These are phyloP conservation scores for Xylaria palmicola DNA, from an alignment of 495 filamentous ascomycete genomes.

Conservation along the genomic window DNA sequence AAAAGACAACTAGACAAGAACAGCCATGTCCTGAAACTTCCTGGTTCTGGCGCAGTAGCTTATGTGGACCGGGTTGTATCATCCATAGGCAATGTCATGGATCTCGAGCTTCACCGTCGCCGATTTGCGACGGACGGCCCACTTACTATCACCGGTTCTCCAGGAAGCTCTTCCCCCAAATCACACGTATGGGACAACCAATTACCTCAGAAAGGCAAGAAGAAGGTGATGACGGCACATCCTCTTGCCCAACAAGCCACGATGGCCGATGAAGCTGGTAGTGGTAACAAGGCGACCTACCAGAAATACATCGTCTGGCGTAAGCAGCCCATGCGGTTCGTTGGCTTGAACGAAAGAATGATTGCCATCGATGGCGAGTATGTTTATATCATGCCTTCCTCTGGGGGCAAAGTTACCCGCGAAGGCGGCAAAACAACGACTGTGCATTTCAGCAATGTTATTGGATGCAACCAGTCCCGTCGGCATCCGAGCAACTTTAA, in stretches of 20 bases:
- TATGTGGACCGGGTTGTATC: conserved; percentile 82
- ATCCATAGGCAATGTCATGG: conserved; percentile 76
- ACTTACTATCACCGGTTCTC: conserved; percentile 72
- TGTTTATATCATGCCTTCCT: conserved; percentile 84
- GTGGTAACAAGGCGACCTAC: conserved; percentile 56
- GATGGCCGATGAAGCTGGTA: conserved; percentile 67
- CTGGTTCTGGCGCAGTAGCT: conserved; percentile 78
- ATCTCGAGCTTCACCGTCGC: conserved; percentile 84
- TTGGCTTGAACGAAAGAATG: conserved; percentile 77
- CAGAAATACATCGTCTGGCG: conserved; percentile 89
- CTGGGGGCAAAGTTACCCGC: conserved; percentile 53
- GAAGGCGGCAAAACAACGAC: conserved; percentile 79
- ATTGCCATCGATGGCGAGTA: conserved; percentile 93
- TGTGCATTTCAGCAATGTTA: conserved; percentile 87
- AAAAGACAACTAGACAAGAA: conserved; percentile 87
- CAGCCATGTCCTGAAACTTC: conserved; percentile 84
- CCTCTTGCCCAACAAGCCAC: conserved; percentile 68
- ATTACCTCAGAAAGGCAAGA: conserved; percentile 63
- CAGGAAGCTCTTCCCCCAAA: conserved; percentile 78
- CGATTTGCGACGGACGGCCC: conserved; percentile 79
- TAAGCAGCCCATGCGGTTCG: conserved; percentile 92
- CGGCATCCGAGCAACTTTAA: conserved; percentile 92
- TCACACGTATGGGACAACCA: conserved; percentile 58
- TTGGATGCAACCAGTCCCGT: conserved; percentile 88
- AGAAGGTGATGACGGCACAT: conserved; percentile 65